Base-by-base conservation (phyloP, 805 yeast species). In the Torulaspora franciscae region DNA sequence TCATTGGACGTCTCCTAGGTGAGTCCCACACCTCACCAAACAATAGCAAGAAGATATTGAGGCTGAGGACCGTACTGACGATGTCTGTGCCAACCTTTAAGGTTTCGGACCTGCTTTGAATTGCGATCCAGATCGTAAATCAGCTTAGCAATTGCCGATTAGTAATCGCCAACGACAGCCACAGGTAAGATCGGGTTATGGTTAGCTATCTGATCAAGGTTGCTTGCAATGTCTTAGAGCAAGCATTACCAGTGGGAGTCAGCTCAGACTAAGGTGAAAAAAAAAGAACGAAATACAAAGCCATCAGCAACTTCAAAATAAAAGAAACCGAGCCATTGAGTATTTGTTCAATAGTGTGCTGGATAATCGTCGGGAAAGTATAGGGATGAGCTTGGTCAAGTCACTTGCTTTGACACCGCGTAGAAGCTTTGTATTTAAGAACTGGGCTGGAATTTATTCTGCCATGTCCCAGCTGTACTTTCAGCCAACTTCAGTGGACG, bases 361-460 rank as follows among this genome's bases (percentile, higher is more conserved):
- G 11, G 29, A 27, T 8, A 8, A 27, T 27, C 6, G 8, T 6
- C 29, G 28, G n/a, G 10, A 27, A 10, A 11, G 27, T 24, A 17
- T 3, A 3, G 28, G 30, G 9, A 48, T 48, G 51, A 36, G 38
- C 13, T 38, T 38, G 11, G 7, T 33, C 14, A 46, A 44, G 37
- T 28, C 47, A 30, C 41, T 45, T 28, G 33, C 41, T 26, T 30
- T 51, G 19, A 35, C 43, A 34, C 50, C 58, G 39, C 54, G 49
- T 29, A 71, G 54, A 51, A 62, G 73, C 54, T 59, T 56, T 49
- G 58, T 57, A 37, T 70, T 70, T 53, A 62, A 61, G 36, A 71
- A 71, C 49, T 93, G 98, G 99, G 98, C 99, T 0, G 84, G 85
- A 17, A 91, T 96, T 5, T 90, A 85, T 66, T 59, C 68, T 28